Evolutionary conservation across 1,284 basidiomycete genomes (phyloP).

Genomic region (Fomitopsis palustris): DNA sequence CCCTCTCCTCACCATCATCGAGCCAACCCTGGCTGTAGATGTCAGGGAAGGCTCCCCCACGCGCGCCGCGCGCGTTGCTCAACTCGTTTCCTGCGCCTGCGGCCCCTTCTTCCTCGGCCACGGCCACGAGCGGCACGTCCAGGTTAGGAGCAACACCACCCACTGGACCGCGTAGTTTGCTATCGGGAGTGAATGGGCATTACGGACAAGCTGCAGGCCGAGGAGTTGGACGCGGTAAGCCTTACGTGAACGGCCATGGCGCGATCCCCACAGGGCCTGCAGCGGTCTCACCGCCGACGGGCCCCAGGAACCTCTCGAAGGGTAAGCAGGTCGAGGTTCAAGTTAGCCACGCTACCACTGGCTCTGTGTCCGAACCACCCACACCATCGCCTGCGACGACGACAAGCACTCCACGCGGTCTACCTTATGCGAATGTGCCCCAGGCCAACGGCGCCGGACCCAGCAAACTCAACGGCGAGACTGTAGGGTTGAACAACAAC

Average conservation of each 20-base stretch:
- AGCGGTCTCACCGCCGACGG: slow-evolving; percentile 24
- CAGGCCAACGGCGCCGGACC: slow-evolving; percentile 27
- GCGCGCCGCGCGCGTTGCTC: slow-evolving; percentile 64
- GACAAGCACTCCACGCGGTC: slow-evolving; percentile 11
- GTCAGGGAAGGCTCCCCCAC: slow-evolving; percentile 75
- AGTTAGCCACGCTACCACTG: slow-evolving; percentile 15
- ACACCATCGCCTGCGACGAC: slow-evolving; percentile 8
- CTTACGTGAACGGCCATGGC: slow-evolving; percentile 28
- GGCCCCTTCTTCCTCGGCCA: slow-evolving; percentile 20
- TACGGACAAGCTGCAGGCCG: slow-evolving; percentile 12
- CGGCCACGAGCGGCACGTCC: slow-evolving; percentile 26
- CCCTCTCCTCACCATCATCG: neutral
- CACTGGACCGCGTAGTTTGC: slow-evolving; percentile 56
- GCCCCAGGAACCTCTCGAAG: slow-evolving; percentile 27
- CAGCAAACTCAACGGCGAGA: slow-evolving; percentile 18
- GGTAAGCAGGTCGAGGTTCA: slow-evolving; percentile 31
- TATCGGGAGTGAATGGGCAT: slow-evolving; percentile 27
- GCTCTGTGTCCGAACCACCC: slow-evolving; percentile 19
- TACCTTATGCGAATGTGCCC: slow-evolving; percentile 12
- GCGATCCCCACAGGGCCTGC: slow-evolving; percentile 21
- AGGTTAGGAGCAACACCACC: slow-evolving; percentile 49
- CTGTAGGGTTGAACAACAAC: slow-evolving; percentile 18
- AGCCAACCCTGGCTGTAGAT: slow-evolving; percentile 27
- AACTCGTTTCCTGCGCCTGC: slow-evolving; percentile 36
- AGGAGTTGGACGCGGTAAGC: slow-evolving; percentile 24